phyloP scores from a whole-genome alignment of 1,284 basidiomycete genomes.

The Ceratorhiza oryzae-sativae region DNA sequence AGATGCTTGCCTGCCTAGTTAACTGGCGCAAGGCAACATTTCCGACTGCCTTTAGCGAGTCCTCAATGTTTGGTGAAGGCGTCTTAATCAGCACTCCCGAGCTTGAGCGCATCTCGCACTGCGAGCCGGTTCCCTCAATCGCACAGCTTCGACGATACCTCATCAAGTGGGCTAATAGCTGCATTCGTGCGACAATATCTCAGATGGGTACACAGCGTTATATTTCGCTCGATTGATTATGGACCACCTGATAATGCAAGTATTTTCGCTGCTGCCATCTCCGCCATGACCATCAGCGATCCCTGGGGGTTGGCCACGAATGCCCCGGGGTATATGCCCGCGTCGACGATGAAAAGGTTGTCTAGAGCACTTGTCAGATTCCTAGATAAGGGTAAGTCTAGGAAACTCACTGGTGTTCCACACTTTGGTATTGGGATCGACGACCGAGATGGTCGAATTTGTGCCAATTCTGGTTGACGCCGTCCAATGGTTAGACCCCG shows the following conservation, averaged over 20 bases:
- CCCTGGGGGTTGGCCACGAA: slow-evolving; percentile 64
- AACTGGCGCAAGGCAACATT: too few species aligned
- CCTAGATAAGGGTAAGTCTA: slow-evolving; percentile 44
- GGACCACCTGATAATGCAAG: slow-evolving; percentile 61
- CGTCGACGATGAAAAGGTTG: slow-evolving; percentile 54
- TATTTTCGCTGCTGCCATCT: slow-evolving; percentile 62
- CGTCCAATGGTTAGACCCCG: slow-evolving; percentile 66
- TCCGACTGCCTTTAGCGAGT: too few species aligned
- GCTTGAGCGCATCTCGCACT: too few species aligned
- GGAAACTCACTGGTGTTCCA: slow-evolving; percentile 65
- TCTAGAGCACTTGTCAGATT: slow-evolving; percentile 42
- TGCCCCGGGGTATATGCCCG: slow-evolving; percentile 56
- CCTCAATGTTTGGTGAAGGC: too few species aligned
- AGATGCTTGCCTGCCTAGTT: too few species aligned
- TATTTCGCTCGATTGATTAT: slow-evolving; percentile 45
- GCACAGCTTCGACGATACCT: too few species aligned
- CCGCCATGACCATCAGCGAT: slow-evolving; percentile 61
- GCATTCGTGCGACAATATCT: too few species aligned
- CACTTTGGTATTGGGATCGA: slow-evolving; percentile 65
- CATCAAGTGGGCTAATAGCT: too few species aligned
- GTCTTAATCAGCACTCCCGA: too few species aligned
- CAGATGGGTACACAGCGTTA: too few species aligned
- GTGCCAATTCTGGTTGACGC: slow-evolving; percentile 61
- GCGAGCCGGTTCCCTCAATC: too few species aligned
- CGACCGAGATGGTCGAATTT: slow-evolving; percentile 54